Base-by-base conservation (phyloP, 176 grass and related monocot species). In the Puccinellia tenuiflora region DNA sequence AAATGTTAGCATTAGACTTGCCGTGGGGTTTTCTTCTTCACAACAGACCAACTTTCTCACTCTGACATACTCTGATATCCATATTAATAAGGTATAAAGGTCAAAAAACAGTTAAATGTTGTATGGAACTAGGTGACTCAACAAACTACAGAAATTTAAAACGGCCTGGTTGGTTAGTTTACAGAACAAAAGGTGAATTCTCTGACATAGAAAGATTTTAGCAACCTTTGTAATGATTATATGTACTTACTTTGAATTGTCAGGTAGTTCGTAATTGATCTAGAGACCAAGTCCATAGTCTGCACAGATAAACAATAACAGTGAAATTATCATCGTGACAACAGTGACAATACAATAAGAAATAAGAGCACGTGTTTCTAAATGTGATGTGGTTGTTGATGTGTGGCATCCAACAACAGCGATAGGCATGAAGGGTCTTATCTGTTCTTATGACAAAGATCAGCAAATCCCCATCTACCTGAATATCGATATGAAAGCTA, bases 401-500 rank as follows among this genome's bases (percentile, higher is more conserved):
- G 73, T 39, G 53, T 78, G 69, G 83, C 42, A 86, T 90, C 79
- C 72, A 82, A 82, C 63, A 70, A 77, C 76, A 73, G 59, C 13
- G 88, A 86, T 40, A 60, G 28, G 62, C 43, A 57, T 24, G 52
- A 55, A 76, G 61, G 22, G 71, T 85, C 88, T 82, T 82, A 82
- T 82, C 88, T 78, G 63, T 45, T 53, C 63, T 67, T 67, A 79
- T 9, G 55, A 37, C 65, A 31, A 84, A 73, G 53, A 78, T 75
- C 64, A 55, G 38, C 61, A 42, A 57, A 43, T 68, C 59, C 59
- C 26, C 57, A n/a, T 25, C 60, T 67, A 34, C 57, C 74, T 69
- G 47, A 77, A 77, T 43, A 20, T 5, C 11, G 0, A 14, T 16
- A 25, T 66, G 45, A 81, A 28, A 81, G 72, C 28, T 28, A 52